Evolutionary conservation across 331 rosid species (phyloP).

Genomic region (Quercus lobata): DNA sequence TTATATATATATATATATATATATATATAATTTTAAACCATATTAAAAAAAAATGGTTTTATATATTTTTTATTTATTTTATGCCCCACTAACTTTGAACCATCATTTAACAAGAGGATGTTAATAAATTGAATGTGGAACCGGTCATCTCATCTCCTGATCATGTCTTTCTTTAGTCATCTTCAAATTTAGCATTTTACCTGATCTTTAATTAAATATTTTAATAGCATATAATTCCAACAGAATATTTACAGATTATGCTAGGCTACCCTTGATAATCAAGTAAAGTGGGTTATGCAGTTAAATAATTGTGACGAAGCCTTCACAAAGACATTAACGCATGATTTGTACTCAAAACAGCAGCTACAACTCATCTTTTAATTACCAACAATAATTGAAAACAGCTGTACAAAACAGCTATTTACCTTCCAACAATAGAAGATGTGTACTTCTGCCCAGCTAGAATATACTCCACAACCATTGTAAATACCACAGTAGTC

Average conservation of each 20-base stretch:
- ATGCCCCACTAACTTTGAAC: too few relatives aligned
- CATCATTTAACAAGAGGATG: too few relatives aligned
- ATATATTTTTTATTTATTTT: too few relatives aligned
- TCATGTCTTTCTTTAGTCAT: neutral
- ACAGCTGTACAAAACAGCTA: conserved; percentile 6
- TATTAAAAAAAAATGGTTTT: too few relatives aligned
- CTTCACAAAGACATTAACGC: neutral
- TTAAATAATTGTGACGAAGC: neutral
- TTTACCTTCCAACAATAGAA: conserved; percentile 76
- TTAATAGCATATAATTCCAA: neutral
- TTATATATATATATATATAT: too few relatives aligned
- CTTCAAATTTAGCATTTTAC: neutral
- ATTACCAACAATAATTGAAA: neutral
- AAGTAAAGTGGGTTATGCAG: neutral
- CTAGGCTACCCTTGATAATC: neutral
- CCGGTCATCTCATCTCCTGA: neutral
- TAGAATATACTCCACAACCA: conserved; percentile 71
- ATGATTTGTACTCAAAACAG: neutral
- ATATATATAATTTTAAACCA: too few relatives aligned
- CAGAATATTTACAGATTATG: neutral
- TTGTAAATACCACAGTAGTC: conserved; percentile 92
- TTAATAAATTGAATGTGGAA: neutral
- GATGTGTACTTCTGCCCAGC: conserved; percentile 77
- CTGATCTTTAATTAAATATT: neutral
- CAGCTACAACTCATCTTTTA: neutral